These are phyloP conservation scores for Chlorencoelia australis DNA, from an alignment of 2,329 filamentous ascomycete species.

Conservation along the genomic window DNA sequence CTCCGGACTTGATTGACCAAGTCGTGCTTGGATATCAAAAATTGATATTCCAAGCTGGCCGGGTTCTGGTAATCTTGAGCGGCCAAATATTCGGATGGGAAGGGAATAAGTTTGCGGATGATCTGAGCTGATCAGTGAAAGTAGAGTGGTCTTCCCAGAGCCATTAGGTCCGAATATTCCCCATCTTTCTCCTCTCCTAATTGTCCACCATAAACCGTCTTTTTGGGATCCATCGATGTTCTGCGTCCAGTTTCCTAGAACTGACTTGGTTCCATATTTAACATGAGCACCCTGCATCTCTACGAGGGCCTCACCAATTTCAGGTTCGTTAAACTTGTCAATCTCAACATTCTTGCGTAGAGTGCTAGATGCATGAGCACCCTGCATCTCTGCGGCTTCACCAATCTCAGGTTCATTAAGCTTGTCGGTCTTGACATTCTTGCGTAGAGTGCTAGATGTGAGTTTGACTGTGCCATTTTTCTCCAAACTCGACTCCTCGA, in stretches of 20 bases:
- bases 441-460: too few relatives aligned
- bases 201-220: constrained; percentile 69
- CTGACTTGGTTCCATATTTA: constrained; percentile 65
- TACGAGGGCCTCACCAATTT: constrained; percentile 59
- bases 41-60: constrained; percentile 66
- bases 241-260: constrained; percentile 73
- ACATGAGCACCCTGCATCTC: constrained; percentile 83
- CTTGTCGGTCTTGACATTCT: too few relatives aligned
- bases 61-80: constrained; percentile 64
- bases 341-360: too few relatives aligned
- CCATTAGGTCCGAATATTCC: constrained; percentile 90
- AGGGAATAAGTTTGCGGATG: constrained; percentile 90
- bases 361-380: too few relatives aligned
- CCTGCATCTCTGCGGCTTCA: too few relatives aligned
- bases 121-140: constrained; percentile 88
- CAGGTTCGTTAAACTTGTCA: too few relatives aligned
- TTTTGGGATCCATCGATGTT: constrained; percentile 34
- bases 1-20: constrained; percentile 90
- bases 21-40: constrained; percentile 81
- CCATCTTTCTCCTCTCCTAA: constrained; percentile 78
- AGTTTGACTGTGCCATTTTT: too few relatives aligned
- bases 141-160: constrained; percentile 89
- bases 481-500: constrained; percentile 11
- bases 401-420: too few relatives aligned
- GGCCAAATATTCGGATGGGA: constrained; percentile 78